Percentiles rank a stretch among this genome's conserved stretches.
phyloP scores from a whole-genome alignment of 495 filamentous ascomycete genomes.

The Alectoria sarmentosa region DNA sequence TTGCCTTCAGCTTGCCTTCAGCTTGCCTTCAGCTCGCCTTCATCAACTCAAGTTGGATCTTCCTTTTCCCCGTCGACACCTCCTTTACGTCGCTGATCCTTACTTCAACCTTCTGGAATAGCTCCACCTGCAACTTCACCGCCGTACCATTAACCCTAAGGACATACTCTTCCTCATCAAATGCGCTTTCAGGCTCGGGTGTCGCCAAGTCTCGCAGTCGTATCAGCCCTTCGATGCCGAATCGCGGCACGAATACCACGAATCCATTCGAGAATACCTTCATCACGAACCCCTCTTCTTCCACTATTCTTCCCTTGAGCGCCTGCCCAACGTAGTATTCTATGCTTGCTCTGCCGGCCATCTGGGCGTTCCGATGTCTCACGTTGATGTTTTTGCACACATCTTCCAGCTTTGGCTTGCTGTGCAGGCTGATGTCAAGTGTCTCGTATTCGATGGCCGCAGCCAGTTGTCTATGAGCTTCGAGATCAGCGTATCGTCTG shows the following conservation, averaged over 20 bases:
- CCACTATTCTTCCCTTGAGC: conserved; percentile 71
- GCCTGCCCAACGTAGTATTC: conserved; percentile 98
- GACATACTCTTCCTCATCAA: conserved; percentile 77
- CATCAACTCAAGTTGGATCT: conserved; percentile 65
- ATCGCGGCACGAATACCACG: conserved; percentile 89
- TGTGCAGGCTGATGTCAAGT: conserved; percentile 66
- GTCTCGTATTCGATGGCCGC: conserved; percentile 90
- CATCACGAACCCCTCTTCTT: conserved; percentile 93
- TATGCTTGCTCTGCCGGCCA: conserved; percentile 85
- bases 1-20: too few species aligned
- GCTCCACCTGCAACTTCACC: conserved; percentile 54
- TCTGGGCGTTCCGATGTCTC: conserved; percentile 91
- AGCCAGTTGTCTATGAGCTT: conserved; percentile 89
- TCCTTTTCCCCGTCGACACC: conserved; percentile 86
- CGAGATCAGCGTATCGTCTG: conserved; percentile 89
- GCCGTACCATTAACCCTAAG: conserved; percentile 49
- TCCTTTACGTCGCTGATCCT: conserved; percentile 88
- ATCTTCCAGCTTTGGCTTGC: conserved; percentile 71
- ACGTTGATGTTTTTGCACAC: conserved; percentile 98
- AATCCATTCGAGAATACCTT: conserved; percentile 95
- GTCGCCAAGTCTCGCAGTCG: conserved; percentile 73
- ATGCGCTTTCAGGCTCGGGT: conserved; percentile 66
- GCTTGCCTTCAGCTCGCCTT: conserved; percentile 21
- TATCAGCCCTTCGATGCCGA: conserved; percentile 90
- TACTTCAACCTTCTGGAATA: conserved; percentile 87